A percentile compares a stretch with the other conserved stretches of the same genome.
Conservation (phyloP, 176 grass and related monocot species). For the Eremochloa ophiuroides region DNA sequence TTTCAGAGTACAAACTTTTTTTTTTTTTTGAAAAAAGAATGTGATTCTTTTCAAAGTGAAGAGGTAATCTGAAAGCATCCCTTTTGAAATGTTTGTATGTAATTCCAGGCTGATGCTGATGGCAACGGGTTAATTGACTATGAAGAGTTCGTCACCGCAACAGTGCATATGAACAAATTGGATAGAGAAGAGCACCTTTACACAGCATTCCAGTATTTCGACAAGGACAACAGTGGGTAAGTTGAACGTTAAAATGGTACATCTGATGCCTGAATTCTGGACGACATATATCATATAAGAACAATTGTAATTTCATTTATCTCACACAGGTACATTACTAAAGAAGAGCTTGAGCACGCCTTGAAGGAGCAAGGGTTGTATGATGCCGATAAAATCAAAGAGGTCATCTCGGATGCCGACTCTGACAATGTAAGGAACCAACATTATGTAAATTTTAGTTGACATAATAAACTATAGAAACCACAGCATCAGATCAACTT, state of each 20-base stretch:
- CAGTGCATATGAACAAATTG: conserved; percentile 75
- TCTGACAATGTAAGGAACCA: conserved; percentile 58
- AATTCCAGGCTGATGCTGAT: conserved; percentile 63
- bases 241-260: not conserved
- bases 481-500: not conserved
- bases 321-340: conserved; percentile 60
- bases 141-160: conserved; percentile 74
- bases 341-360: conserved; percentile 69
- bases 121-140: conserved; percentile 79
- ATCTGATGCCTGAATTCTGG: not conserved
- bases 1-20: not conserved
- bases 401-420: conserved; percentile 67
- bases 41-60: not conserved
- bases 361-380: conserved; percentile 66
- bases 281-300: not conserved
- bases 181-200: conserved; percentile 76
- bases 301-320: not conserved
- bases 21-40: not conserved
- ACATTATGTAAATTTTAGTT: not conserved
- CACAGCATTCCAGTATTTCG: conserved; percentile 77
- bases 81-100: not conserved
- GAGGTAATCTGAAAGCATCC: not conserved
- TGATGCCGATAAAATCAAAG: conserved; percentile 54
- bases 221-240: conserved; percentile 76
- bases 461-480: not conserved